Evolutionary conservation across 2,329 filamentous ascomycete species (phyloP).

Genomic region (Colletotrichum sp.): DNA sequence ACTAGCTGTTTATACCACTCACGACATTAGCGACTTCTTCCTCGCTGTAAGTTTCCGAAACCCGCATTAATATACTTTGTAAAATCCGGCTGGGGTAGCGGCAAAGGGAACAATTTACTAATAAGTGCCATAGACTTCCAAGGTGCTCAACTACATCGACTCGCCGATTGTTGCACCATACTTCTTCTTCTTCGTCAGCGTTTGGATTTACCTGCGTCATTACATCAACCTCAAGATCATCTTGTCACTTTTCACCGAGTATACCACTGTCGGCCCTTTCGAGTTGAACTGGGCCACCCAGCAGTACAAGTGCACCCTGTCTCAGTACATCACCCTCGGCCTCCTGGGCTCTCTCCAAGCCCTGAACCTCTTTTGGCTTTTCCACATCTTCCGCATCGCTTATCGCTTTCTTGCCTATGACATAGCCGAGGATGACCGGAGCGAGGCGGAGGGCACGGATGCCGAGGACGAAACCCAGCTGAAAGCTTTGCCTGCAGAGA

Average conservation of each 20-base stretch:
- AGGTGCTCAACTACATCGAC: constrained; percentile 90
- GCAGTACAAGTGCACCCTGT: constrained; percentile 78
- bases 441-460: constrained; percentile 70
- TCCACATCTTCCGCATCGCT: constrained; percentile 76
- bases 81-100: neutral
- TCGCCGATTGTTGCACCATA: constrained; percentile 80
- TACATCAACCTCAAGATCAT: constrained; percentile 82
- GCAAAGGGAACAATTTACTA: neutral
- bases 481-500: constrained; percentile 5
- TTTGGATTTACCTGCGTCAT: constrained; percentile 92
- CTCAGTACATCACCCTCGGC: constrained; percentile 69
- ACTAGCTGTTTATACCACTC: constrained; percentile 90
- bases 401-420: constrained; percentile 71
- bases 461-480: constrained; percentile 35
- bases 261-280: constrained; percentile 75
- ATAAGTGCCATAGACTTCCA: constrained; percentile 70
- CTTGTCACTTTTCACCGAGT: constrained; percentile 76
- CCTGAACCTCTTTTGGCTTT: constrained; percentile 84
- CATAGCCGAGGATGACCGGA: constrained; percentile 72
- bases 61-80: neutral
- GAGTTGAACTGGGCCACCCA: constrained; percentile 77
- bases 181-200: constrained; percentile 80
- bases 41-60: constrained; percentile 71
- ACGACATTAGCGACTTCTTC: constrained; percentile 96
- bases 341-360: constrained; percentile 74